Evolutionary conservation across 805 yeast species (phyloP).

Genomic region (Hanseniaspora thailandica): DNA sequence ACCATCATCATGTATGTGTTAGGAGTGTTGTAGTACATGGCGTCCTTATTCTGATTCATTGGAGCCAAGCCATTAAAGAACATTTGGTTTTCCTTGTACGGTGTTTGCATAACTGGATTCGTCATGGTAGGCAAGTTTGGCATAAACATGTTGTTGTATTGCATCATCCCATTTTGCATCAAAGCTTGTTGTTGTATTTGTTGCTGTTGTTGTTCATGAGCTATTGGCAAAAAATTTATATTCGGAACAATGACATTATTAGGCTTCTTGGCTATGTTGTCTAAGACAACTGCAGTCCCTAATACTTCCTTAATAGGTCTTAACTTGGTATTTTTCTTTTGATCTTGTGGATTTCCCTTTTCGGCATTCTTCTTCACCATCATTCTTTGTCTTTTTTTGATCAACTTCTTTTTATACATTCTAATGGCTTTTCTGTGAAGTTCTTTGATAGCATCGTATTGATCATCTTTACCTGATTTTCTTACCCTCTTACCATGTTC

Average conservation of each 20-base stretch:
- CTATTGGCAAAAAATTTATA: background rate
- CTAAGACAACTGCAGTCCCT: background rate
- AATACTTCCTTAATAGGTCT: conserved; percentile 4
- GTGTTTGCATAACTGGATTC: background rate
- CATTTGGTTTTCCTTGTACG: conserved; percentile 8
- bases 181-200: background rate
- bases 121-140: background rate
- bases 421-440: conserved; percentile 12
- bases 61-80: background rate
- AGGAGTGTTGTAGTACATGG: background rate
- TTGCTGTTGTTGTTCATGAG: background rate
- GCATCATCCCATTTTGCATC: background rate
- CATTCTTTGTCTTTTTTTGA: conserved; percentile 5
- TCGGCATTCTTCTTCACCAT: background rate
- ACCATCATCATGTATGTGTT: background rate
- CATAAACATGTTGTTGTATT: background rate
- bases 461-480: background rate
- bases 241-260: background rate
- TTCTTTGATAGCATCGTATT: conserved; percentile 14
- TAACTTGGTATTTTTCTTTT: background rate
- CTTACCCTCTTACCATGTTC: background rate
- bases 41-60: background rate
- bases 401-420: conserved; percentile 9
- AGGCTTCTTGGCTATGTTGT: background rate
- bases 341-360: no score